Conservation (phyloP, 2,329 filamentous ascomycete species). For the Coleophoma cylindrospora region DNA sequence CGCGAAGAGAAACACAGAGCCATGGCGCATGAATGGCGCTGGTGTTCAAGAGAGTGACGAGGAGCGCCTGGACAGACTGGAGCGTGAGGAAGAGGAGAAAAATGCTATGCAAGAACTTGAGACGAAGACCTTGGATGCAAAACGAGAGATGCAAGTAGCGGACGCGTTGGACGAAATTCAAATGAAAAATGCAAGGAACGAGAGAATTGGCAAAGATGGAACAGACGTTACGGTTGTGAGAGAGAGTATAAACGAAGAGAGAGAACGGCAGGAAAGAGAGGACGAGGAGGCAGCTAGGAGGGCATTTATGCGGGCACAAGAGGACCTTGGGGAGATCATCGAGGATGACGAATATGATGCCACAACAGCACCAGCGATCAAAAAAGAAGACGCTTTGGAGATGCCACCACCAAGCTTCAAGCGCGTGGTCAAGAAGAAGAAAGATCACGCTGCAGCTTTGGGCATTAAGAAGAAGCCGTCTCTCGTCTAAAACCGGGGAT, state of each 20-base stretch:
- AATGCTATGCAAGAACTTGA: slow-evolving; percentile 96
- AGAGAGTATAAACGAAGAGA: slow-evolving; percentile 51
- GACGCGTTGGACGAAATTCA: slow-evolving; percentile 94
- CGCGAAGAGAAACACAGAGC: slow-evolving; percentile 89
- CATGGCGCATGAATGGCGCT: slow-evolving; percentile 62
- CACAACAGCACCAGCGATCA: slow-evolving; percentile 30
- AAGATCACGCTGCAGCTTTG: slow-evolving; percentile 66
- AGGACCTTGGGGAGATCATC: slow-evolving; percentile 25
- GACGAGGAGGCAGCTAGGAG: slow-evolving; percentile 75
- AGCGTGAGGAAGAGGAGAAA: slow-evolving; percentile 72
- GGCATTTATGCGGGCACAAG: slow-evolving; percentile 58
- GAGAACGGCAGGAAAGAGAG: slow-evolving; percentile 67
- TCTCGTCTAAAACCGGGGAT: slow-evolving; percentile 36
- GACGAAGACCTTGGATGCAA: slow-evolving; percentile 87
- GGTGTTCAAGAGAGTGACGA: slow-evolving; percentile 76
- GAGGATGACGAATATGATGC: slow-evolving; percentile 26
- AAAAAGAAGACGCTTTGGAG: slow-evolving; percentile 27
- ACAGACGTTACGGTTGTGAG: slow-evolving; percentile 52
- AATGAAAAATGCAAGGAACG: slow-evolving; percentile 82
- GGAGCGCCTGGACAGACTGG: slow-evolving; percentile 77
- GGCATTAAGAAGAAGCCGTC: slow-evolving; percentile 84
- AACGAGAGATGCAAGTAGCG: slow-evolving; percentile 92
- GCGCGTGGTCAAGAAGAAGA: slow-evolving; percentile 79
- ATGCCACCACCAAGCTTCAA: slow-evolving; percentile 65
- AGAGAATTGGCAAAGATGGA: slow-evolving; percentile 67